Conservation (phyloP, 148 eudicot species). For the Rhododendron mucronatum region DNA sequence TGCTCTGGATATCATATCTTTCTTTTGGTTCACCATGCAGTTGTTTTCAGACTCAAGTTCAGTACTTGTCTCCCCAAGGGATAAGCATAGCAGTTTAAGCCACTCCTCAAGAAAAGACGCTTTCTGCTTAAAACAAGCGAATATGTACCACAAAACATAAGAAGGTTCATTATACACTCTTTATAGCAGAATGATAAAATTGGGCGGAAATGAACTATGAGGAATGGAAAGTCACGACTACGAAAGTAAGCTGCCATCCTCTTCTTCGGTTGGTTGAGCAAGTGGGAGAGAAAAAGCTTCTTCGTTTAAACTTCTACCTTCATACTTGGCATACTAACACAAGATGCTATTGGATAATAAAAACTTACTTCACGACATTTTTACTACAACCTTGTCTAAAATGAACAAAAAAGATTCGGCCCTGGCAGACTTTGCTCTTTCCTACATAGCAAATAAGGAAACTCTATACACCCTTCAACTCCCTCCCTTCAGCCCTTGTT, state of each 20-base stretch:
- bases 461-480: not conserved
- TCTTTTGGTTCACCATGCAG: conserved; percentile 41
- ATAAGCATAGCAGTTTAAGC: conserved; percentile 50
- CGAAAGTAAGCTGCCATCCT: not conserved
- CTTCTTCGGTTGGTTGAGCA: not conserved
- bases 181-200: not conserved
- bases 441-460: not conserved
- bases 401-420: not conserved
- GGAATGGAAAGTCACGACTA: not conserved
- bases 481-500: not conserved
- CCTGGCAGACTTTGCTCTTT: not conserved
- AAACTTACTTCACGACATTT: not conserved
- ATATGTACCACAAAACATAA: conserved; percentile 1
- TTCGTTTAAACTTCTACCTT: not conserved
- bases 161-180: not conserved
- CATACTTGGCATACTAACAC: not conserved
- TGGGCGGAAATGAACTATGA: not conserved
- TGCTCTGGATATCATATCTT: conserved; percentile 45
- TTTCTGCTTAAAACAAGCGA: conserved; percentile 45
- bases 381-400: not conserved
- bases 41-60: conserved; percentile 30
- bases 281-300: not conserved
- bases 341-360: not conserved
- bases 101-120: conserved; percentile 70
- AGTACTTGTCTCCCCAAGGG: conserved; percentile 37